A percentile compares a stretch with the other conserved stretches of the same genome.
Evolutionary conservation across 1,139 yeast species (phyloP).

Genomic region (Pneumocystis sp.): DNA sequence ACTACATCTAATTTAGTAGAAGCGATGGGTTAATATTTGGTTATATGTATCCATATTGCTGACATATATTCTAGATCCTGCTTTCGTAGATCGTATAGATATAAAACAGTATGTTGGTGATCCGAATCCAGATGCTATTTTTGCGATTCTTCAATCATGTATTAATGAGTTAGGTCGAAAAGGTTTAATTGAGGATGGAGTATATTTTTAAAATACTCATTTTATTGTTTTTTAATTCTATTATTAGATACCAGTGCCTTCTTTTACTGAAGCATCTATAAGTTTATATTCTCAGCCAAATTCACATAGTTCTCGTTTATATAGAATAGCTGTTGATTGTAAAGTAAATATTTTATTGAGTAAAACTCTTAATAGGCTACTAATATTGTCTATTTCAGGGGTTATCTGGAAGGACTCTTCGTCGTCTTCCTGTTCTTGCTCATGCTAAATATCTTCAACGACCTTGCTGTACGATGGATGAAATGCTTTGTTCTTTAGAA

Average conservation of each 20-base stretch:
- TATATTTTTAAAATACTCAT: not conserved
- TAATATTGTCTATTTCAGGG: constrained; percentile 2
- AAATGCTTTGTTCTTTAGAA: constrained; percentile 1
- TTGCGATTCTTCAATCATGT: constrained; percentile 13
- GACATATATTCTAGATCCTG: constrained; percentile 7
- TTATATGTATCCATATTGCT: not conserved
- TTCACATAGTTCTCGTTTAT: constrained; percentile 10
- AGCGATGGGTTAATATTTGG: constrained; percentile 13
- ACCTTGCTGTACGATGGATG: not conserved
- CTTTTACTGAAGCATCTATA: constrained; percentile 12
- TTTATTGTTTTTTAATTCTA: not conserved
- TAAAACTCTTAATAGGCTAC: not conserved
- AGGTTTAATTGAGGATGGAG: constrained; percentile 1
- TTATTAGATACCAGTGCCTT: constrained; percentile 10
- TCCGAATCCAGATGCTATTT: constrained; percentile 14
- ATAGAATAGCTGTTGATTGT: constrained; percentile 11
- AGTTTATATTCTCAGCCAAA: constrained; percentile 11
- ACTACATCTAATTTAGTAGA: constrained; percentile 16
- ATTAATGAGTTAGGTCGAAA: constrained; percentile 12
- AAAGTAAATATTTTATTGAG: constrained; percentile 3
- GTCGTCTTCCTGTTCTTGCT: constrained; percentile 12
- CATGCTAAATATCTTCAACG: constrained; percentile 8
- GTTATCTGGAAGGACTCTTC: constrained; percentile 11
- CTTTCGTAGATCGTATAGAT: constrained; percentile 16
- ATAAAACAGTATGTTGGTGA: constrained; percentile 13